Percentiles rank a stretch among this genome's conserved stretches.
Conservation (phyloP, 2,329 filamentous ascomycete species). For the Ceratocystis diversiconidia region DNA sequence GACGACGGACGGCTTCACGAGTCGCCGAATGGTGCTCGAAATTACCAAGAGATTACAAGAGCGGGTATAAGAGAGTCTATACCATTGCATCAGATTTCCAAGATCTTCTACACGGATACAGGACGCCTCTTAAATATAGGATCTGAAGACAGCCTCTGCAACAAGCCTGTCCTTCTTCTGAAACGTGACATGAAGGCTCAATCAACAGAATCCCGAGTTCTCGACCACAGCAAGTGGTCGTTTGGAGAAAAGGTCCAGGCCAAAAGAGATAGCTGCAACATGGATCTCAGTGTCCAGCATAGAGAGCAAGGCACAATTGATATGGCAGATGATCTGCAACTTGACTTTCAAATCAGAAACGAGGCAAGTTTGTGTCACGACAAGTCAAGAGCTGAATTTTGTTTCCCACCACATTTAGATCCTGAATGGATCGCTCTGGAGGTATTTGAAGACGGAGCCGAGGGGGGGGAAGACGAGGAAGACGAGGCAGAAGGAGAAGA, state of each 20-base stretch:
- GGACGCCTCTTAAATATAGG: constrained; percentile 76
- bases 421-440: constrained; percentile 87
- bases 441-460: constrained; percentile 55
- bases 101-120: constrained; percentile 86
- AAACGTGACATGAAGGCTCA: constrained; percentile 30
- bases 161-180: constrained; percentile 26
- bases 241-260: neutral
- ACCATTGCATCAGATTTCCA: constrained; percentile 52
- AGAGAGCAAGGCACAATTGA: neutral
- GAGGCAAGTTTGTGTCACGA: neutral
- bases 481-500: constrained; percentile 27
- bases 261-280: neutral
- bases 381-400: neutral
- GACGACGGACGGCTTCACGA: constrained; percentile 43
- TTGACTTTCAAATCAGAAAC: neutral
- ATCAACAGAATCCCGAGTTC: constrained; percentile 13
- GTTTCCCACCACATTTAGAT: constrained; percentile 59
- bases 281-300: neutral
- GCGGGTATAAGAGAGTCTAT: constrained; percentile 40
- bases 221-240: neutral
- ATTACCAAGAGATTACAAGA: constrained; percentile 30
- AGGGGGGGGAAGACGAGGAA: constrained; percentile 31
- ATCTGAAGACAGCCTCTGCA: constrained; percentile 27
- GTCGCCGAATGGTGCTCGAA: constrained; percentile 24
- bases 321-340: neutral